Percentiles rank a stretch among this genome's conserved stretches.
These are phyloP conservation scores for Exophiala sideris DNA, from an alignment of 2,329 filamentous ascomycete species.

Conservation along the genomic window DNA sequence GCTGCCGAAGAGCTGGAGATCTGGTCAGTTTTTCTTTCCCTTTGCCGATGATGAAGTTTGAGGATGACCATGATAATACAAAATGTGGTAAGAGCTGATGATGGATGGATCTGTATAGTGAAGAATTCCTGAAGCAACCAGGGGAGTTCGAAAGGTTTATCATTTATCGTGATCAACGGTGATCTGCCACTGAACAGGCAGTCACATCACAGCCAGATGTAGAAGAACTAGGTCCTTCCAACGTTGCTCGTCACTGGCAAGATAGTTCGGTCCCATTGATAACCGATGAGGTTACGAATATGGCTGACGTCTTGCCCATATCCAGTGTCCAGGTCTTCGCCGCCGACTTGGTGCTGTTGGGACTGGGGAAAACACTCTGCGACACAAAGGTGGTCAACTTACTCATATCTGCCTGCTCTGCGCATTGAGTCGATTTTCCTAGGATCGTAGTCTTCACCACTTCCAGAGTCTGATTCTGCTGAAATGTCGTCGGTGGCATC, in stretches of 20 bases:
- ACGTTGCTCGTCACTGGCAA: no score
- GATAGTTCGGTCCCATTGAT: no score
- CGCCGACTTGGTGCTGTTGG: not conserved
- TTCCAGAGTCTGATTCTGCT: slow-evolving; percentile 25
- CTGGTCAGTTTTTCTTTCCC: slow-evolving; percentile 16
- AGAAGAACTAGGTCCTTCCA: not conserved
- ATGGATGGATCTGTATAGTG: not conserved
- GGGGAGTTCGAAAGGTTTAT: no score
- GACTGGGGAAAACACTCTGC: not conserved
- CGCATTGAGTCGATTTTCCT: slow-evolving; percentile 24
- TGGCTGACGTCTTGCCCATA: no score
- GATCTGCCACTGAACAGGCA: not conserved
- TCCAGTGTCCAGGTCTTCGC: not conserved
- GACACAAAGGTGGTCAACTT: slow-evolving; percentile 12
- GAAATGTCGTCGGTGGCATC: slow-evolving; percentile 27
- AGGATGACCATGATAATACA: slow-evolving; percentile 18
- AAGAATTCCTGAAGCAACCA: no score
- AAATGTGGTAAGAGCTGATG: not conserved
- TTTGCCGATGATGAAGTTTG: slow-evolving; percentile 12
- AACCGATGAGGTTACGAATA: no score
- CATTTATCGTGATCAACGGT: no score
- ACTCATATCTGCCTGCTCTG: slow-evolving; percentile 28
- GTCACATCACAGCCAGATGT: not conserved
- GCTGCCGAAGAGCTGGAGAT: slow-evolving; percentile 18
- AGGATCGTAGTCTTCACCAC: slow-evolving; percentile 26